Percentiles rank a stretch among this genome's conserved stretches.
Conservation (phyloP, 2,329 filamentous ascomycete genomes). For the Nothopassalora personata region DNA sequence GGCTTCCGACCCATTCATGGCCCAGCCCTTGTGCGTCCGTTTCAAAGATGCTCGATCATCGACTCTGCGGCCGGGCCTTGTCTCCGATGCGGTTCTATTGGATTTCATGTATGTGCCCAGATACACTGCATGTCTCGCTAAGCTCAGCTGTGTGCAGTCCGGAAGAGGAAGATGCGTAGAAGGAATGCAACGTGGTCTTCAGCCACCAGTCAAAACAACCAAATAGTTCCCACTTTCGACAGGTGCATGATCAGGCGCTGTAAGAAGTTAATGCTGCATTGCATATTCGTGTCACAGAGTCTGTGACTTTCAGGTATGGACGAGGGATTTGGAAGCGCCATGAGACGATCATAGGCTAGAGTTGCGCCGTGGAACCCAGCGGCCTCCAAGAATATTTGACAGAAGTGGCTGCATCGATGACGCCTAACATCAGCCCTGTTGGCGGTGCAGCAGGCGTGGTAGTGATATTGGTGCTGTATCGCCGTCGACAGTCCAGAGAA, state of each 20-base stretch:
- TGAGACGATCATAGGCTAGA: not conserved
- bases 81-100: not conserved
- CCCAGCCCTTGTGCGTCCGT: not conserved
- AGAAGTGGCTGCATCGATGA: not conserved
- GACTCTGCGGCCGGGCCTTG: not conserved
- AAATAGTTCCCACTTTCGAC: not conserved
- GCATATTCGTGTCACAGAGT: not conserved
- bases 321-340: not conserved
- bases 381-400: not conserved
- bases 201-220: not conserved
- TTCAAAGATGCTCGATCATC: not conserved
- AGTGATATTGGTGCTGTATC: not conserved
- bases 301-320: not conserved
- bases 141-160: not conserved
- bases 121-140: not conserved
- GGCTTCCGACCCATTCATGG: not conserved
- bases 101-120: not conserved
- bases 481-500: not conserved
- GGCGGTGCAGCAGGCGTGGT: not conserved
- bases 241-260: not conserved
- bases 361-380: not conserved
- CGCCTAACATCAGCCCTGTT: not conserved
- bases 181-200: not conserved
- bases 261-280: not conserved
- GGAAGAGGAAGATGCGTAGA: not conserved